Evolutionary conservation across 345 rosid genomes (phyloP).

Genomic region (Bruguiera parviflora): DNA sequence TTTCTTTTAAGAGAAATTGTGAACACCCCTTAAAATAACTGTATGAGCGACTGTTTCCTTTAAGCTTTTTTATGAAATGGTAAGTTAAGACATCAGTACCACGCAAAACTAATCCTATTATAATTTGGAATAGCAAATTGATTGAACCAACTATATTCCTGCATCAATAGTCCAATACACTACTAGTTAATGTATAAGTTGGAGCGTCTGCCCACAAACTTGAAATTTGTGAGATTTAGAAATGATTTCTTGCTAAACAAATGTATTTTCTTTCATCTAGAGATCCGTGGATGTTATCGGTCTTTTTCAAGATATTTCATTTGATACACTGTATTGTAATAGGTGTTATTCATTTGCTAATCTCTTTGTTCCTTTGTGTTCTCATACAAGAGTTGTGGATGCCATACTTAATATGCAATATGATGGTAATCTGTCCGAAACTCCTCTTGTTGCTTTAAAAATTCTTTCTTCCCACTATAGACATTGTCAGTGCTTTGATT

Average conservation of each 20-base stretch:
- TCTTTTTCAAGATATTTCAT: background rate
- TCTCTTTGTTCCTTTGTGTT: background rate
- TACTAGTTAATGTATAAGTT: background rate
- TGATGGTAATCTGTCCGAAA: background rate
- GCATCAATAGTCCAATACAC: background rate
- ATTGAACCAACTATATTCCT: background rate
- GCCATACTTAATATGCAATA: background rate
- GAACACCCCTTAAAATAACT: too few species aligned
- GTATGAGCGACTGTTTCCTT: too few species aligned
- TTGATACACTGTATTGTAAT: background rate
- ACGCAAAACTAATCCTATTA: too few species aligned
- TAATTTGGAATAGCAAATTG: background rate
- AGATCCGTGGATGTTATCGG: too few species aligned
- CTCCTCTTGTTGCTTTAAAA: background rate
- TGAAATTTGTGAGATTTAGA: too few species aligned
- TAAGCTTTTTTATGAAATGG: too few species aligned
- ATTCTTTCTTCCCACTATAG: background rate
- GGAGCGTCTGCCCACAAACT: too few species aligned
- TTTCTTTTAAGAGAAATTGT: too few species aligned
- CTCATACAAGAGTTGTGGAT: background rate
- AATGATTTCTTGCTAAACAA: too few species aligned
- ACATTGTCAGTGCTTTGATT: background rate
- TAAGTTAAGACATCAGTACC: too few species aligned
- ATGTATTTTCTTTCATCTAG: too few species aligned
- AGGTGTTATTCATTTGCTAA: background rate